Base-by-base conservation (phyloP, 2,329 filamentous ascomycete genomes). In the Pyrenochaeta sp. region DNA sequence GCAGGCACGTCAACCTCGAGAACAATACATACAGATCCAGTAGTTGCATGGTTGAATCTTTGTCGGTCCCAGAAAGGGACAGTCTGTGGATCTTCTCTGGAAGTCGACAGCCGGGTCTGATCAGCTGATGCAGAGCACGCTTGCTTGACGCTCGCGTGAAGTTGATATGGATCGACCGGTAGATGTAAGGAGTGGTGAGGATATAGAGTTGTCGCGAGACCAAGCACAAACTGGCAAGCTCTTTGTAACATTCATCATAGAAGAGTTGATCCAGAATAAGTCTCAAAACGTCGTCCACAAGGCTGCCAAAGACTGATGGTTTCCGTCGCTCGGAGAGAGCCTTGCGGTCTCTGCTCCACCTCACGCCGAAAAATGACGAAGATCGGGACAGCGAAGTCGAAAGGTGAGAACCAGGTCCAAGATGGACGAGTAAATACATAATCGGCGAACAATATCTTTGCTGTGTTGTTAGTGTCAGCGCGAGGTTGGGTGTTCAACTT, bases 121-220 rank as follows among this genome's bases (percentile, higher is more conserved):
- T n/a, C 6, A 44, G 19, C 20, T 35, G 44, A 28, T 29, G 27
- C 7, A 38, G 27, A 9, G 35, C 14, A 6, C n/a, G 43, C 17
- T 15, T 9, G 6, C 37, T 13, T 20, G 32, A 22, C 29, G 15
- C 9, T 32, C 22, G 23, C n/a, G 13, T 20, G 11, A 36, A 8
- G 15, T 46, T 19, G 4, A 41, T 7, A 9, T 7, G 18, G 15
- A 46, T 17, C 4, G 32, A 10, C n/a, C 43, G 43, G 17, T 46
- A 46, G 3, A 46, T 23, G 20, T 28, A 35, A 14, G 29, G 31
- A 8, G 26, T 15, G 14, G 38, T 15, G 10, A 46, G 24, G 2
- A 36, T 5, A 22, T 46, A 46, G 9, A 46, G 22, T 6, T 27
- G 8, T 14, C 26, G 43, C n/a, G 37, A 46, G 19, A 36, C 37